A percentile compares a stretch with the other conserved stretches of the same genome.
phyloP scores from a whole-genome alignment of 257 asterid genomes.

The Forsythia viridissima region DNA sequence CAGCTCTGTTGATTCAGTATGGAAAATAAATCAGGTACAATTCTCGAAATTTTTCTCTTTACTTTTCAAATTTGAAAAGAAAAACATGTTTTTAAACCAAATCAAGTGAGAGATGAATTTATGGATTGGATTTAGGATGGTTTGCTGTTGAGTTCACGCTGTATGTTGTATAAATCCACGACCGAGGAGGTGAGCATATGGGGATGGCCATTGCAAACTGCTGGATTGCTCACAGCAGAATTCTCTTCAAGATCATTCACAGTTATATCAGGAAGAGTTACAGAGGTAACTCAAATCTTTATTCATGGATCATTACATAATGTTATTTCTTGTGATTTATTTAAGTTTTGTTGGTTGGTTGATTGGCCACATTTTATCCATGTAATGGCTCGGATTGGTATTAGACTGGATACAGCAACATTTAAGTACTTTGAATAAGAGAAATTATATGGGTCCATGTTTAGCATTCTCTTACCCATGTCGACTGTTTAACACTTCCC shows the following conservation, averaged over 20 bases:
- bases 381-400: too few species aligned
- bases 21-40: conserved; percentile 68
- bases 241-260: conserved; percentile 55
- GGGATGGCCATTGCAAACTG: conserved; percentile 94
- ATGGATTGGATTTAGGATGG: conserved; percentile 50
- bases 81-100: conserved; percentile 16
- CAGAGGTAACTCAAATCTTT: conserved; percentile 44
- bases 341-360: too few species aligned
- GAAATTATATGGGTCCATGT: too few species aligned
- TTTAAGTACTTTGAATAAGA: too few species aligned
- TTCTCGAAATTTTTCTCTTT: neutral
- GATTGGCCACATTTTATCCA: too few species aligned
- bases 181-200: conserved; percentile 76
- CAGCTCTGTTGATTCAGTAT: conserved; percentile 49
- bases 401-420: too few species aligned
- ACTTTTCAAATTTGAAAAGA: neutral
- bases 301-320: too few species aligned
- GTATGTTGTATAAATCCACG: conserved; percentile 54
- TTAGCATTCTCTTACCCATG: too few species aligned
- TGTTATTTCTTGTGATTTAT: too few species aligned
- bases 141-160: conserved; percentile 55
- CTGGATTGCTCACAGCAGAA: conserved; percentile 77
- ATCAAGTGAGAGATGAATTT: neutral
- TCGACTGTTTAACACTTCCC: too few species aligned
- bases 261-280: conserved; percentile 67